Evolutionary conservation across 495 filamentous ascomycete genomes (phyloP), one percentile per base, ranked within the genome.

Genomic region (Podospora bellae-mahoneyi): DNA sequence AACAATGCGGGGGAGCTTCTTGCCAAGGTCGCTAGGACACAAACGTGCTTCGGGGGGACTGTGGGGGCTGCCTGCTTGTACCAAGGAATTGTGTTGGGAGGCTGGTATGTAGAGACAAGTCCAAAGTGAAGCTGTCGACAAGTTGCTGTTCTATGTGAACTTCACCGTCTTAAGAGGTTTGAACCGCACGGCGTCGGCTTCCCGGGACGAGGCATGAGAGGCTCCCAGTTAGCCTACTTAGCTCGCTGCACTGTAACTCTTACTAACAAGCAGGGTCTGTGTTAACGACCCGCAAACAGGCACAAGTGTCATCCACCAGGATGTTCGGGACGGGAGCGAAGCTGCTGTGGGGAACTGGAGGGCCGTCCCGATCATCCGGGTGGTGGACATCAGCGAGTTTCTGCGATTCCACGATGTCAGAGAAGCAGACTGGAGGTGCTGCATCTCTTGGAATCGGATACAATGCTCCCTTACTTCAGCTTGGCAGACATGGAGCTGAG

Each of bases 21-120:
- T 54, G 68, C 68, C 69, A 71, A 71, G 69, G 61, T 64, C 19
- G 62, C 58, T 59, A 32, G 28, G 54, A 23, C 44, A 54, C 19
- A 16, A 56, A 64, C 19, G 62, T 54, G 44, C 48, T 26, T 64
- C 7, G 18, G 7, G 3, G 3, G 18, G 5, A 7, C 28, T 48
- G 59, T 61, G 59, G 59, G 20, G 59, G 23, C 23, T 32, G 23
- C 23, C 23, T 23, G 23, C 23, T 23, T 23, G 23, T 13, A 57
- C 16, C 54, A 57, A 57, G 16, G 10, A 26, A 9, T 9, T 58
- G 19, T 58, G 9, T 9, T 9, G 55, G 55, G 55, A 19, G 39
- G 39, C n/a, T 58, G 55, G 7, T 7, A 16, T 23, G 54, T 20
- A 26, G 7, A 26, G 23, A 18, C 1, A 58, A 58, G 23, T 58